Base-by-base conservation (phyloP, 2,329 filamentous ascomycete genomes). In the Fusarium sulawesiense region DNA sequence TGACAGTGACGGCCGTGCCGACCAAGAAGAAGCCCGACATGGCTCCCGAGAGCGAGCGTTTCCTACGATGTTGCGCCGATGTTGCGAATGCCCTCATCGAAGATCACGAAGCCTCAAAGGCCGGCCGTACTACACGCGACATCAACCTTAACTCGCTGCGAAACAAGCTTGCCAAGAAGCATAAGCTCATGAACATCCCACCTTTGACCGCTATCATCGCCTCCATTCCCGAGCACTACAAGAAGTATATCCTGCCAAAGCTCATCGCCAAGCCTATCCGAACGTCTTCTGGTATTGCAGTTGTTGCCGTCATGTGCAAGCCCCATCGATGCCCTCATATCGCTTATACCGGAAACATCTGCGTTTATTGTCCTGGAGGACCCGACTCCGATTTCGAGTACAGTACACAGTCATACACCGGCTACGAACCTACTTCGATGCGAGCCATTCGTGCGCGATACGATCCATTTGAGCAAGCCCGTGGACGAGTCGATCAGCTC, bases 281-380 rank as follows among this genome's bases (percentile, higher is more conserved):
- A 75, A 98, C 95, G 18, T 97, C 95, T 1, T 98, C 94, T 55
- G 96, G 96, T 61, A 99, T 99, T 75, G 96, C 96, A 4, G 96
- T 99, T 11, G 96, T 99, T 48, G 96, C 97, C 45, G 97, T 99
- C 73, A 99, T 99, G 96, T 98, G 96, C 87, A 99, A 99, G 81
- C 96, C 96, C 25, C 96, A 99, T 80, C 88, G 96, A 78, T 99
- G 96, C 77, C 96, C 96, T 20, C 96, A 99, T 78, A 99, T 99
- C 74, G 93, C 96, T 13, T 99, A 98, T 80, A 99, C 96, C 0
- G 96, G 96, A 68, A 99, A 99, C 78, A 98, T 99, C 68, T 99
- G 96, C 80, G 96, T 99, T 66, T 99, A 99, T 83, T 99, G 96
- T 78, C 96, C 96, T 12, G 96, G 96, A 72, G 96, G 96, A 2